Evolutionary conservation across 2,329 filamentous ascomycete species (phyloP), one percentile per base, ranked within the genome.

Genomic region (Fusarium sp.): DNA sequence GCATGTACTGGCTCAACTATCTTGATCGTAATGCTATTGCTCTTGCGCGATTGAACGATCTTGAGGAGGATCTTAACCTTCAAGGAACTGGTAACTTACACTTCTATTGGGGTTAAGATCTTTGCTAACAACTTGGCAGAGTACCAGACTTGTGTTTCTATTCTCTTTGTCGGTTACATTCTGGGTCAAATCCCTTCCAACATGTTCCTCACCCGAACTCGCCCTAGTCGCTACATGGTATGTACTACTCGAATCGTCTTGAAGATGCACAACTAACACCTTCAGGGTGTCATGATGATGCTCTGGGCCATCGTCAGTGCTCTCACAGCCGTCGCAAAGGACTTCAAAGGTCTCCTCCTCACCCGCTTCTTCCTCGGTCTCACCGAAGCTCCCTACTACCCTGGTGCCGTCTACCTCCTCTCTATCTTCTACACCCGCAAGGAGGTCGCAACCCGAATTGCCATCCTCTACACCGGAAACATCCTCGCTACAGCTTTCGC

Each of bases 341-440:
- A 82, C 69, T 88, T 86, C 58, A 83, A 78, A 0, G 83, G 84
- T 3, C 81, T 87, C 20, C 77, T 88, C 6, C 79, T 83, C 1
- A 79, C 86, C 16, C 80, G 83, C 9, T 83, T 84, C 75, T 80
- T 84, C 58, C 64, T 78, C 7, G 76, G 82, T 20, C 71, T 85
- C 7, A 80, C 80, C 6, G 82, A 84, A 65, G 81, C 82, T 0
- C 80, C 81, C 2, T 80, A 81, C 58, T 81, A 79, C 41, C 78
- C 76, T 1, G 78, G 80, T 27, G 78, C 74, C 15, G 73, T 80
- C 10, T 78, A 78, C 52, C 81, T 87, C 30, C 78, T 88, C 12
- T 84, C 83, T 4, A 82, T 84, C 54, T 88, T 85, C 78, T 89
- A 88, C 75, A 87, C 85, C 1, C 80, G 84, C 22, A 83, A 86